Conservation (phyloP, 768 basidiomycete genomes). For the Tulasnella sp. region DNA sequence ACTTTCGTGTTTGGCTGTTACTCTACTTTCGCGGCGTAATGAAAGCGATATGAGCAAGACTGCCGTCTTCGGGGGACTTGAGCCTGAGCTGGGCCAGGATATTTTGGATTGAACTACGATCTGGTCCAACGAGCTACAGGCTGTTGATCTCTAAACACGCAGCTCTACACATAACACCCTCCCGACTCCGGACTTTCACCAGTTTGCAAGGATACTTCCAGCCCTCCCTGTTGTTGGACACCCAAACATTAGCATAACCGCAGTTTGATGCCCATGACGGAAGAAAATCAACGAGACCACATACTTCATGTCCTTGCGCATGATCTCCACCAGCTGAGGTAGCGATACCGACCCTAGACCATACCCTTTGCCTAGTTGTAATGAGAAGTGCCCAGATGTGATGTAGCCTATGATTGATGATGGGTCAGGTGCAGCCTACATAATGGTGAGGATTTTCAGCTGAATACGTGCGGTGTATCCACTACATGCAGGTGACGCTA, state of each 20-base stretch:
- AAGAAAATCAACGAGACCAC: too few relatives aligned
- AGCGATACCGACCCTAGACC: constrained; percentile 68
- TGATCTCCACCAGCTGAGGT: constrained; percentile 30
- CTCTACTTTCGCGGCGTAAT: too few relatives aligned
- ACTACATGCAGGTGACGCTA: background rate
- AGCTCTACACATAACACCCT: background rate
- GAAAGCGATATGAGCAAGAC: too few relatives aligned
- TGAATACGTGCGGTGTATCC: background rate
- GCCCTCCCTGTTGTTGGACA: too few relatives aligned
- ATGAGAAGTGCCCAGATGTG: constrained; percentile 73
- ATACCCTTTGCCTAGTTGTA: constrained; percentile 64
- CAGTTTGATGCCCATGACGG: too few relatives aligned
- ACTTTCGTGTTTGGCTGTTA: background rate
- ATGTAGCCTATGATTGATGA: constrained; percentile 63
- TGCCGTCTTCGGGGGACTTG: too few relatives aligned
- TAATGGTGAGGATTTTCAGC: constrained; percentile 30
- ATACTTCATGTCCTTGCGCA: constrained; percentile 5
- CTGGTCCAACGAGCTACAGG: background rate
- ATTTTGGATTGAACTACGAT: too few relatives aligned
- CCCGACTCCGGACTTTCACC: background rate
- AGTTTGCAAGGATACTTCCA: background rate
- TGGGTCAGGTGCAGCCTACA: constrained; percentile 33
- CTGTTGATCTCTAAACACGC: background rate
- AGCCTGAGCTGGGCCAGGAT: too few relatives aligned
- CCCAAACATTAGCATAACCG: too few relatives aligned